Base-by-base conservation (phyloP, 306 rosid genomes). In the Dryas octopetala region DNA sequence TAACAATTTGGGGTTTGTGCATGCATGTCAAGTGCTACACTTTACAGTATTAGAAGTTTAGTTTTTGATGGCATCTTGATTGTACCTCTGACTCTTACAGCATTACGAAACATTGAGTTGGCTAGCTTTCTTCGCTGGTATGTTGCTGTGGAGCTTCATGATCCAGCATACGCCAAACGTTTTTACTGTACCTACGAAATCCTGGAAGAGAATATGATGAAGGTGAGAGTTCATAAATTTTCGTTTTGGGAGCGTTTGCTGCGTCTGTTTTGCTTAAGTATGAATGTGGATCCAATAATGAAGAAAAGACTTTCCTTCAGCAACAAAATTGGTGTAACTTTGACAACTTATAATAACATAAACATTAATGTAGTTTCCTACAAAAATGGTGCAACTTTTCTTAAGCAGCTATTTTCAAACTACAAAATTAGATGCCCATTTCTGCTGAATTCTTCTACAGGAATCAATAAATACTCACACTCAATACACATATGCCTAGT, bases 81-180 rank as follows among this genome's bases (percentile, higher is more conserved):
- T 60, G 54, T 70, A 62, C 75, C 59, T 70, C 84, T 71, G 67
- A 73, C 68, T 74, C 79, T 82, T 73, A 74, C 96, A 95, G 99
- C 99, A 80, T 82, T 89, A 74, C 15, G 86, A 80, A 95, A 92
- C 78, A 95, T 90, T 78, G 97, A 92, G 84, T 83, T 95, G 73
- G 99, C 99, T 79, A 95, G 99, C 91, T 95, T 95, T 86, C 97
- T 95, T 77, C 99, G 99, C 86, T 95, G 97, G 99, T 95, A 86
- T 74, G 97, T 95, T 77, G 96, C 99, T 64, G 97, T 90, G 76
- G 99, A 95, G 82, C 96, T 95, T 77, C 90, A 88, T 75, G 99
- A 95, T 83, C 99, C 97, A 60, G 87, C 92, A 71, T 90, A 90
- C 79, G 99, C 99, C 71, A 95, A 89, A 79, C 89, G 99, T 74